Evolutionary conservation across 106 monocot species (phyloP).

Genomic region (Dendrobium chrysotoxum): DNA sequence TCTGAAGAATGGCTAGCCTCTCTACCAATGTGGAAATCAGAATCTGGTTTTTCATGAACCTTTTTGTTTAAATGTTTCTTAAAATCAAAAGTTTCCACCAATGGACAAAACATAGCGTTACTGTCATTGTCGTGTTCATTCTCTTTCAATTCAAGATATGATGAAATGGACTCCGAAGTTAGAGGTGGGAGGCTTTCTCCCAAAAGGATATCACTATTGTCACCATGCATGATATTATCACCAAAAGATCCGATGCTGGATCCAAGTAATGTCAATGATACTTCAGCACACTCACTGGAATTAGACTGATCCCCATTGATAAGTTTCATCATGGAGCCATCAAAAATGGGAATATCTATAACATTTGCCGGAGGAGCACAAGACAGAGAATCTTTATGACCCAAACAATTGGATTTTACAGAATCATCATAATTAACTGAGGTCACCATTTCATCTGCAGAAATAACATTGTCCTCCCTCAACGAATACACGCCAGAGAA

Average conservation of each 20-base stretch:
- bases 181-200: slow-evolving; percentile 13
- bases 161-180: slow-evolving; percentile 25
- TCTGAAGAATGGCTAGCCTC: slow-evolving; percentile 9
- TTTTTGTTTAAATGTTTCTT: slow-evolving; percentile 10
- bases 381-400: slow-evolving; percentile 4
- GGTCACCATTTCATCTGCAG: neutral
- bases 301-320: neutral
- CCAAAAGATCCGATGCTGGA: slow-evolving; percentile 5
- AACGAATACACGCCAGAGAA: slow-evolving; percentile 24
- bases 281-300: slow-evolving; percentile 9
- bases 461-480: slow-evolving; percentile 9
- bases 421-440: neutral
- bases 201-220: slow-evolving; percentile 7
- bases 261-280: slow-evolving; percentile 5
- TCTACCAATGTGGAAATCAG: slow-evolving; percentile 2
- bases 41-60: slow-evolving; percentile 20
- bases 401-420: neutral
- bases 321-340: slow-evolving; percentile 16
- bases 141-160: slow-evolving; percentile 12
- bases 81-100: slow-evolving; percentile 16
- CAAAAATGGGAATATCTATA: slow-evolving; percentile 35
- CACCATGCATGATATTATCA: neutral
- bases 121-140: slow-evolving; percentile 11
- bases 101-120: slow-evolving; percentile 15
- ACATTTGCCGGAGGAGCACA: slow-evolving; percentile 6